phyloP scores from a whole-genome alignment of 2,329 filamentous ascomycete genomes.

The Lasiodiplodia sp. region DNA sequence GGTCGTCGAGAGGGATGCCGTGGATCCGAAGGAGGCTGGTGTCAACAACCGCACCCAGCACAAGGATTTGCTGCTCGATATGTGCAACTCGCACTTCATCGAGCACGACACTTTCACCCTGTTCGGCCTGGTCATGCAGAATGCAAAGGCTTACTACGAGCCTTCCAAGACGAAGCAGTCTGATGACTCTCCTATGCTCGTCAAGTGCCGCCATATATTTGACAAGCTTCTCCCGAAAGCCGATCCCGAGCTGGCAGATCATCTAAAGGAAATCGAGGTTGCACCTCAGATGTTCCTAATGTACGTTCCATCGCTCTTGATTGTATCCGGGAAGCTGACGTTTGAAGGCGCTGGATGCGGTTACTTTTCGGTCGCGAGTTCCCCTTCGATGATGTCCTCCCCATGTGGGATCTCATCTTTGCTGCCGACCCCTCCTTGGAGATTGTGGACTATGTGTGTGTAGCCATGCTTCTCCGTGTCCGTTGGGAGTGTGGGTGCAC shows the following conservation, averaged over 20 bases:
- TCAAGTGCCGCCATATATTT: conserved; percentile 86
- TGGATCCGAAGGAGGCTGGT: conserved; percentile 54
- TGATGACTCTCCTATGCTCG: conserved; percentile 75
- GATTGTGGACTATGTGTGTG: conserved; percentile 87
- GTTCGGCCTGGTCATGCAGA: conserved; percentile 87
- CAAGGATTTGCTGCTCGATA: conserved; percentile 65
- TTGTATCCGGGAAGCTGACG: conserved; percentile 34
- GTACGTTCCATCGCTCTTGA: conserved; percentile 56
- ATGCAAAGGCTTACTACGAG: conserved; percentile 86
- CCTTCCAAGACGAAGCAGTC: conserved; percentile 49
- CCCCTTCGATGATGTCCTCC: conserved; percentile 81
- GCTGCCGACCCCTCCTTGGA: conserved; percentile 82
- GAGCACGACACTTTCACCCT: conserved; percentile 92
- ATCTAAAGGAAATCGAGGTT: conserved; percentile 84
- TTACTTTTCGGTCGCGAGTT: conserved; percentile 94
- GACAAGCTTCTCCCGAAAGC: conserved; percentile 78
- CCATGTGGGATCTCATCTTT: conserved; percentile 91
- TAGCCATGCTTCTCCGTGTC: conserved; percentile 91
- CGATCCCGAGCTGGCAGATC: conserved; percentile 82
- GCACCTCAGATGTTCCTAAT: conserved; percentile 97
- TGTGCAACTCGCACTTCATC: conserved; percentile 75
- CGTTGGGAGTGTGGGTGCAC: conserved; percentile 80
- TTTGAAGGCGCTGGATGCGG: conserved; percentile 82
- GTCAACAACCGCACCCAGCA: conserved; percentile 34
- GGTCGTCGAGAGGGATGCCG: conserved; percentile 81